A percentile compares a stretch with the other conserved stretches of the same genome.
phyloP scores from a whole-genome alignment of 768 basidiomycete species.

The Amyloporia xantha region DNA sequence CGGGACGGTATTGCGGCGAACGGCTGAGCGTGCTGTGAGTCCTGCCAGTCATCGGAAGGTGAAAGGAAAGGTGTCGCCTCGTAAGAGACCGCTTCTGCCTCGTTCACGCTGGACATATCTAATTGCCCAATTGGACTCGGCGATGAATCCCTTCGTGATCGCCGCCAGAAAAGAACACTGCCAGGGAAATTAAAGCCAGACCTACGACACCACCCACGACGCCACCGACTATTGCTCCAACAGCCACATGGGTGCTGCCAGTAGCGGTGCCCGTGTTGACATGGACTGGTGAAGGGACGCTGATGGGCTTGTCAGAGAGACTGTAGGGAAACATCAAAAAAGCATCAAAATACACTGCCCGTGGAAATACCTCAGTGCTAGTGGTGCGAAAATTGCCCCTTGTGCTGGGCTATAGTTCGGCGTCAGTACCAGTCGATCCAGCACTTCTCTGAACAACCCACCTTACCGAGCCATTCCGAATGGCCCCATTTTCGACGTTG shows the following conservation, averaged over 20 bases:
- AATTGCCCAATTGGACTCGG: too few relatives aligned
- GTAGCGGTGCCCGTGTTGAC: too few relatives aligned
- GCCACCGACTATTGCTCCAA: slow-evolving; percentile 6
- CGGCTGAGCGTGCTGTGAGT: too few relatives aligned
- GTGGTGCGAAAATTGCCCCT: slow-evolving; percentile 5
- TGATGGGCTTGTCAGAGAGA: slow-evolving; percentile 1
- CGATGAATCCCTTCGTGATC: too few relatives aligned
- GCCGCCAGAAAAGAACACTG: not conserved
- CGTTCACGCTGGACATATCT: too few relatives aligned
- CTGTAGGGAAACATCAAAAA: not conserved
- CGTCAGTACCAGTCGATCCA: not conserved
- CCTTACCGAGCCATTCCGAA: not conserved
- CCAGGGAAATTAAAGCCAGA: not conserved
- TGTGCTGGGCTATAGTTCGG: not conserved
- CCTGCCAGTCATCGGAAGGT: too few relatives aligned
- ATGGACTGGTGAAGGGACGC: too few relatives aligned
- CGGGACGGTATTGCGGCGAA: not conserved
- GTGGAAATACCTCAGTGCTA: slow-evolving; percentile 1
- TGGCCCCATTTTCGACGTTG: not conserved
- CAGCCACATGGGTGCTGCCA: too few relatives aligned
- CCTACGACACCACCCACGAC: slow-evolving; percentile 5
- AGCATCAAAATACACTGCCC: too few relatives aligned
- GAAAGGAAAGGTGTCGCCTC: not conserved
- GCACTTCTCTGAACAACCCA: not conserved
- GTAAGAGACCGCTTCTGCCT: slow-evolving; percentile 1